A percentile compares a stretch with the other conserved stretches of the same genome.
Evolutionary conservation across 2,329 filamentous ascomycete species (phyloP).

Genomic region (Fusarium paranaense): DNA sequence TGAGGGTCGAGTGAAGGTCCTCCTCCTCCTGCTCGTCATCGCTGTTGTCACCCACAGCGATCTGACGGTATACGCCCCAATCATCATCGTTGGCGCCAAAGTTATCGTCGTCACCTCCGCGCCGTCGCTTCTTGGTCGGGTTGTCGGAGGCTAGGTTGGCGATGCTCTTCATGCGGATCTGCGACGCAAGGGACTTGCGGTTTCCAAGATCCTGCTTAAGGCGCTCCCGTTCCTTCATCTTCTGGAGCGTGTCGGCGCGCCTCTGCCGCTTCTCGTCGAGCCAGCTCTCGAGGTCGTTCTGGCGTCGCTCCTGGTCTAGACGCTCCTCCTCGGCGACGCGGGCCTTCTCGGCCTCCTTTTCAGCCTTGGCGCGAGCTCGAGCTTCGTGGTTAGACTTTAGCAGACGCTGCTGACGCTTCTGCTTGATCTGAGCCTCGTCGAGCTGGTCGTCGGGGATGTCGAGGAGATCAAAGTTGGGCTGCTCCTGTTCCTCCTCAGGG

Average conservation of each 20-base stretch:
- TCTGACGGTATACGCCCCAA: slow-evolving; percentile 96
- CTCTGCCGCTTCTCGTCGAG: slow-evolving; percentile 83
- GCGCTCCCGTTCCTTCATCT: slow-evolving; percentile 92
- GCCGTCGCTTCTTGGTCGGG: slow-evolving; percentile 83
- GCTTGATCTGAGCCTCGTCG: slow-evolving; percentile 89
- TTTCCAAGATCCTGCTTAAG: slow-evolving; percentile 96
- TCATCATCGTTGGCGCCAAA: slow-evolving; percentile 98
- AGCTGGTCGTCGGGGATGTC: slow-evolving; percentile 92
- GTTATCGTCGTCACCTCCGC: slow-evolving; percentile 92
- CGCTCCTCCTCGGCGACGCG: slow-evolving; percentile 85
- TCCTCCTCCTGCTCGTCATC: slow-evolving; percentile 95
- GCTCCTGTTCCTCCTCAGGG: slow-evolving; percentile 83
- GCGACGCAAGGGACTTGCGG: slow-evolving; percentile 93
- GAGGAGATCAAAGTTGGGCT: slow-evolving; percentile 87
- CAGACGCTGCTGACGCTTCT: slow-evolving; percentile 91
- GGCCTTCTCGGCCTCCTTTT: slow-evolving; percentile 93
- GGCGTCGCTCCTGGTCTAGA: slow-evolving; percentile 83
- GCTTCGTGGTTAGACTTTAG: slow-evolving; percentile 97
- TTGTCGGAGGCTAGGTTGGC: slow-evolving; percentile 94
- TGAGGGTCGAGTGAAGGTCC: slow-evolving; percentile 80
- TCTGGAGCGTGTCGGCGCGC: slow-evolving; percentile 77
- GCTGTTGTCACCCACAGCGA: slow-evolving; percentile 83
- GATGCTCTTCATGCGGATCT: slow-evolving; percentile 98
- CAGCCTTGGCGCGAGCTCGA: slow-evolving; percentile 90
- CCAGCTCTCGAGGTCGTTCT: slow-evolving; percentile 88